These are phyloP conservation scores for Mallotus japonicus DNA, from an alignment of 441 rosid genomes.

Conservation along the genomic window DNA sequence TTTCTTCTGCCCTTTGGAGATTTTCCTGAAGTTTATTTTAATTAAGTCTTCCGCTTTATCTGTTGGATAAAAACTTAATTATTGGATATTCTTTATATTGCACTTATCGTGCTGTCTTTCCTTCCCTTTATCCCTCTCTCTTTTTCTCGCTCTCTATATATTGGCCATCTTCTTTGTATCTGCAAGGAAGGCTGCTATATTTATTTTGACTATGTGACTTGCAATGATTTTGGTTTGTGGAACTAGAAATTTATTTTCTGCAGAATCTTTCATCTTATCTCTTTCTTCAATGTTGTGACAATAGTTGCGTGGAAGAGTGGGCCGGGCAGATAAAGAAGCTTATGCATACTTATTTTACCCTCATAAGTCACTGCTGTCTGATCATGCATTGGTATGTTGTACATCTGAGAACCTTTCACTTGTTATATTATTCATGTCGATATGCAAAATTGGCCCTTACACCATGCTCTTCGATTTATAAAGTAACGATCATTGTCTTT, in stretches of 20 bases:
- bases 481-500: slow-evolving; percentile 23
- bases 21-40: background rate
- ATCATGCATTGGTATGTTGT: slow-evolving; percentile 69
- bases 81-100: background rate
- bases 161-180: background rate
- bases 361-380: slow-evolving; percentile 69
- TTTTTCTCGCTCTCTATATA: background rate
- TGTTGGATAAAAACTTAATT: background rate
- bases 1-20: background rate
- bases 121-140: too few species aligned
- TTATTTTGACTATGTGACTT: background rate
- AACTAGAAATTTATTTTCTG: slow-evolving; percentile 1
- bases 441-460: slow-evolving; percentile 1
- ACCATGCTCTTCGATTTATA: background rate
- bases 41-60: background rate
- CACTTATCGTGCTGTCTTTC: background rate
- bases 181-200: background rate
- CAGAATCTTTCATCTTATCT: slow-evolving; percentile 12
- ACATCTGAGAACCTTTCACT: slow-evolving; percentile 17
- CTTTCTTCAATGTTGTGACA: slow-evolving; percentile 18
- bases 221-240: background rate
- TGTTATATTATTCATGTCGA: too few species aligned
- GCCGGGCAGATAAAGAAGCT: slow-evolving; percentile 98
- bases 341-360: slow-evolving; percentile 92
- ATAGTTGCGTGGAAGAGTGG: slow-evolving; percentile 99